Conservation (phyloP, 2,329 filamentous ascomycete species). For the Scedosporium boydii region DNA sequence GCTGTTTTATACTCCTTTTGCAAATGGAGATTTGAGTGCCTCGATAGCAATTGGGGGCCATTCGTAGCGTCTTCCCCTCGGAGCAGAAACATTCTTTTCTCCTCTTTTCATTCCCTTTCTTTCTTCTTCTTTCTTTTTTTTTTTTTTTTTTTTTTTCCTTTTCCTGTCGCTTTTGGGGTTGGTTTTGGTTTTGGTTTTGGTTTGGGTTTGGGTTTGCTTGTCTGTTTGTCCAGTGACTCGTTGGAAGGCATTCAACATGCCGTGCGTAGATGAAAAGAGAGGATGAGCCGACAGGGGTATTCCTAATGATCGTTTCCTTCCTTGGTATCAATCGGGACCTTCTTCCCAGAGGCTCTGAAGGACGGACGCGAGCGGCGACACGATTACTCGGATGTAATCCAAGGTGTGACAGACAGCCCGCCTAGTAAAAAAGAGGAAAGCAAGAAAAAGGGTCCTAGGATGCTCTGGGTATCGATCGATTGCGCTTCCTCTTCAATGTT, state of each 20-base stretch:
- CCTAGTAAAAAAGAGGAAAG: background rate
- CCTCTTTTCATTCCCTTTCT: background rate
- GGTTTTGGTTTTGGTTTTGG: background rate
- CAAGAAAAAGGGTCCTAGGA: background rate
- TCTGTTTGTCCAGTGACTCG: background rate
- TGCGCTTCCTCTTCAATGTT: background rate
- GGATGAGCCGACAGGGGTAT: background rate
- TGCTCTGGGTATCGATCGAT: background rate
- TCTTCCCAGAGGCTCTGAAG: too few species aligned
- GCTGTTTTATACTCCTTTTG: background rate
- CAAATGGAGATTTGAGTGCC: too few species aligned
- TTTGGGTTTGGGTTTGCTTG: background rate
- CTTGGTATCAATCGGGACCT: too few species aligned
- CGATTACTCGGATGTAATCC: background rate
- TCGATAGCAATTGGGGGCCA: too few species aligned
- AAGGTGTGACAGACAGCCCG: background rate
- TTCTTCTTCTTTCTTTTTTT: background rate
- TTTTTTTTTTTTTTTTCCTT: background rate
- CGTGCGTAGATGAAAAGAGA: background rate
- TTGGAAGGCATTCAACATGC: too few species aligned
- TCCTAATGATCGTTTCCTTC: too few species aligned
- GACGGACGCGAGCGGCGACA: too few species aligned
- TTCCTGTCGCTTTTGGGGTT: background rate
- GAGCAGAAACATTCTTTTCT: background rate
- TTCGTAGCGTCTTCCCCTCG: background rate